Evolutionary conservation across 441 rosid species (phyloP).

Genomic region (Syzygium malaccense): DNA sequence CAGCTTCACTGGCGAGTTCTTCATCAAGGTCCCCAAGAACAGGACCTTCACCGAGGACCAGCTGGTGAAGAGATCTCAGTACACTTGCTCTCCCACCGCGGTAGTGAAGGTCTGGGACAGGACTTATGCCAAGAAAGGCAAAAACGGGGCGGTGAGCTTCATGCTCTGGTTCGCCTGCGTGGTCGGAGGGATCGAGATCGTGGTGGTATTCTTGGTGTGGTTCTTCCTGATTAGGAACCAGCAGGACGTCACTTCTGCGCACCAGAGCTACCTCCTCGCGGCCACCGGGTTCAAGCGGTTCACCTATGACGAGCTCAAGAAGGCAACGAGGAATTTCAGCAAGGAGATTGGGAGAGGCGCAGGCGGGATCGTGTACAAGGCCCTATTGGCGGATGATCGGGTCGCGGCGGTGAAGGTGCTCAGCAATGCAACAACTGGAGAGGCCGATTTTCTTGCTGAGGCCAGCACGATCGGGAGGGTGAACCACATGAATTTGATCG

Average conservation of each 20-base stretch:
- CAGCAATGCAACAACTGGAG: not conserved
- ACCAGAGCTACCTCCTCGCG: not conserved
- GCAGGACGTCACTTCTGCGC: not conserved
- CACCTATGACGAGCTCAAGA: conserved; percentile 5
- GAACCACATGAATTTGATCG: conserved; percentile 10
- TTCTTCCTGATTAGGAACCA: conserved; percentile 8
- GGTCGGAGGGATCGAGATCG: not conserved
- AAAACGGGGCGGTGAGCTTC: not conserved
- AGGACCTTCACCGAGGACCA: not conserved
- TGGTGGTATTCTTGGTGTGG: conserved; percentile 4
- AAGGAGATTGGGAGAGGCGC: conserved; percentile 8
- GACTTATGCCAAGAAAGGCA: not conserved
- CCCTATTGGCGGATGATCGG: not conserved
- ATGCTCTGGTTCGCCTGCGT: not conserved
- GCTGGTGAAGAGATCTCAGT: not conserved
- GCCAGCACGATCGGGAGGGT: conserved; percentile 6
- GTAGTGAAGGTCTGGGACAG: not conserved
- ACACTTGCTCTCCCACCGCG: not conserved
- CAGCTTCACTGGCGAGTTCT: not conserved
- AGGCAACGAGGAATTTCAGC: conserved; percentile 10
- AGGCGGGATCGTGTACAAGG: not conserved
- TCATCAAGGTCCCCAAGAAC: not conserved
- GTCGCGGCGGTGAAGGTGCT: conserved; percentile 5
- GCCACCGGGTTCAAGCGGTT: conserved; percentile 2
- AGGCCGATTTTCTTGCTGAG: conserved; percentile 9